Percentiles rank a stretch among this genome's conserved stretches.
Evolutionary conservation across 1,139 yeast genomes (phyloP).

Genomic region (Sugiyamaella neomexicana): DNA sequence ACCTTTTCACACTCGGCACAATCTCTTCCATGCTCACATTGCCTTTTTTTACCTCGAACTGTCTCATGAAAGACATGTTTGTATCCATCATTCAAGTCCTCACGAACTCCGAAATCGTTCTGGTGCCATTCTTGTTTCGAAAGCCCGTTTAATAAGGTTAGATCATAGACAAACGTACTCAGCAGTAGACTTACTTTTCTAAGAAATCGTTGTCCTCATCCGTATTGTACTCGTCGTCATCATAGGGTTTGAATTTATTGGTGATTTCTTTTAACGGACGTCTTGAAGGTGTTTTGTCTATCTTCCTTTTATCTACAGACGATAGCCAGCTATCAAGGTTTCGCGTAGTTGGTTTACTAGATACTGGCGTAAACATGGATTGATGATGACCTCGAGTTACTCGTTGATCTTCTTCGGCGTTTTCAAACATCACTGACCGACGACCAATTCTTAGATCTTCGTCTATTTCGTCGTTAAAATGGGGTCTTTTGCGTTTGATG

Average conservation of each 20-base stretch:
- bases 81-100: constrained; percentile 28
- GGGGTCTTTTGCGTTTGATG: constrained; percentile 9
- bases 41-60: constrained; percentile 29
- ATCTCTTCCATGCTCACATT: constrained; percentile 35
- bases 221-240: constrained; percentile 5
- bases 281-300: constrained; percentile 15
- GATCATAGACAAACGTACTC: neutral
- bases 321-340: constrained; percentile 16
- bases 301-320: constrained; percentile 4
- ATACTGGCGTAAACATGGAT: constrained; percentile 11
- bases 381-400: neutral
- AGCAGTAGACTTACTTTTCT: constrained; percentile 4
- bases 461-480: constrained; percentile 26
- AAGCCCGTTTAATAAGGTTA: constrained; percentile 13
- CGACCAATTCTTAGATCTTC: constrained; percentile 24
- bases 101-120: constrained; percentile 34
- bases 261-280: constrained; percentile 8
- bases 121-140: constrained; percentile 28
- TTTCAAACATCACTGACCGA: constrained; percentile 21
- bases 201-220: constrained; percentile 13
- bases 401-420: constrained; percentile 10
- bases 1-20: constrained; percentile 33
- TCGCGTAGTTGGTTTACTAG: constrained; percentile 3
- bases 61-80: constrained; percentile 33
- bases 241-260: neutral